phyloP scores from a whole-genome alignment of 306 rosid species.

The Acacia confusa region DNA sequence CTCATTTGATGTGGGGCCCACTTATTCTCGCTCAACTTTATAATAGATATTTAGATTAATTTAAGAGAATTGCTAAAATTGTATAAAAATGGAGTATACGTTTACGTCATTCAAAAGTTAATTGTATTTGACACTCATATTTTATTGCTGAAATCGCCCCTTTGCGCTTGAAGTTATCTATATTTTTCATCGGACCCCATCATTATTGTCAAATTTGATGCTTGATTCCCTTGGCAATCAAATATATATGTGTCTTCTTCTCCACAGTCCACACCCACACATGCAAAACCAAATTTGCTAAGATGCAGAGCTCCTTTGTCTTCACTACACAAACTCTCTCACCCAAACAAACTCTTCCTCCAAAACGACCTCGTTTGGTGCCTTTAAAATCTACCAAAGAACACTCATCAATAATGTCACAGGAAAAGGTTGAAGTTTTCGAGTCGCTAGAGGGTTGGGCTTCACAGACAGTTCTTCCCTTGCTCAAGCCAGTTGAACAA shows the following conservation, averaged over 20 bases:
- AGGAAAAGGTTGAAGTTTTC: conserved; percentile 48
- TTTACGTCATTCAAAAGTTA: no score
- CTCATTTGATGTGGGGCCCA: no score
- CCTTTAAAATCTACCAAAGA: neutral
- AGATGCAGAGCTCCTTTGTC: neutral
- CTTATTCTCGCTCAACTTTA: no score
- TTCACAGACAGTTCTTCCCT: conserved; percentile 42
- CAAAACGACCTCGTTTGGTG: neutral
- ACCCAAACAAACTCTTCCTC: neutral
- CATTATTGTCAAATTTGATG: no score
- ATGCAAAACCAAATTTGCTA: neutral
- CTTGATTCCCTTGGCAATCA: no score
- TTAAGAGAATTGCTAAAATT: no score
- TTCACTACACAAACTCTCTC: neutral
- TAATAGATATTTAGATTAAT: no score
- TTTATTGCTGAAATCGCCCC: no score
- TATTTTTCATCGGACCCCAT: no score
- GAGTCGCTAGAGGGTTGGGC: conserved; percentile 72
- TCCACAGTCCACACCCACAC: neutral
- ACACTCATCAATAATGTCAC: neutral
- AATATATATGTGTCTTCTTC: neutral
- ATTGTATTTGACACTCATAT: no score
- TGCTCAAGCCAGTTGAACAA: conserved; percentile 63
- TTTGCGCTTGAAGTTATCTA: no score
- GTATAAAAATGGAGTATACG: no score